phyloP scores from a whole-genome alignment of 495 filamentous ascomycete genomes.

The Aspergillus diversus region DNA sequence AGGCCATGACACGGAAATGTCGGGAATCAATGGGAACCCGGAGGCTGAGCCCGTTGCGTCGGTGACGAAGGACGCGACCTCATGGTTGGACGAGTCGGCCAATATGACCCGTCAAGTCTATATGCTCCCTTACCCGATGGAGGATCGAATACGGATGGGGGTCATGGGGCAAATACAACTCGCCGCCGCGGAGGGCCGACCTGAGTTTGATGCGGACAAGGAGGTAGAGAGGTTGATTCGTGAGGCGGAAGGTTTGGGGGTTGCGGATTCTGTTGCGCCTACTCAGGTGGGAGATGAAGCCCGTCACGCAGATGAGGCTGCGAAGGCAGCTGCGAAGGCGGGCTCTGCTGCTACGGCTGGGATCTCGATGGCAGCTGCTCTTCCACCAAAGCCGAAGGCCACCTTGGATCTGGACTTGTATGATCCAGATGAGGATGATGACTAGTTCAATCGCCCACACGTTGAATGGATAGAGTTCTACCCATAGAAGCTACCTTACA shows the following conservation, averaged over 20 bases:
- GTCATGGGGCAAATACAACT: slow-evolving; percentile 52
- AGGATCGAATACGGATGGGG: slow-evolving; percentile 53
- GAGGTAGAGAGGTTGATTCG: slow-evolving; percentile 48
- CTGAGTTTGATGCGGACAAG: slow-evolving; percentile 39
- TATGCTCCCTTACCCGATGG: slow-evolving; percentile 52
- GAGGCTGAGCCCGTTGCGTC: slow-evolving; percentile 42
- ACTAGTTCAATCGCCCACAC: slow-evolving; percentile 16
- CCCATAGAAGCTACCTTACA: too few species aligned
- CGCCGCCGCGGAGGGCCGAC: slow-evolving; percentile 34
- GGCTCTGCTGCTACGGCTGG: slow-evolving; percentile 32
- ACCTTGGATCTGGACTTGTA: slow-evolving; percentile 50
- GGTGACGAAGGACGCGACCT: slow-evolving; percentile 48
- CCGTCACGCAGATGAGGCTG: slow-evolving; percentile 38
- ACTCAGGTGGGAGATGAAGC: slow-evolving; percentile 27
- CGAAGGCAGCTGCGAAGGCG: slow-evolving; percentile 41
- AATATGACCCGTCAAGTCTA: slow-evolving; percentile 47
- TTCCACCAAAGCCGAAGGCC: slow-evolving; percentile 41
- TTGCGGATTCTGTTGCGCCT: slow-evolving; percentile 32
- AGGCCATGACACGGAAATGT: slow-evolving; percentile 37
- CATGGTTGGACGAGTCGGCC: slow-evolving; percentile 51
- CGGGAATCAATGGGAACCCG: slow-evolving; percentile 29
- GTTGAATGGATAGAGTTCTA: too few species aligned
- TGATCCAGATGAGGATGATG: slow-evolving; percentile 52
- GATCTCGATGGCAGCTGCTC: slow-evolving; percentile 23
- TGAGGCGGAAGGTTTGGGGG: slow-evolving; percentile 45